A percentile compares a stretch with the other conserved stretches of the same genome.
Conservation (phyloP, 1,284 basidiomycete species). For the Trametes polyzona region DNA sequence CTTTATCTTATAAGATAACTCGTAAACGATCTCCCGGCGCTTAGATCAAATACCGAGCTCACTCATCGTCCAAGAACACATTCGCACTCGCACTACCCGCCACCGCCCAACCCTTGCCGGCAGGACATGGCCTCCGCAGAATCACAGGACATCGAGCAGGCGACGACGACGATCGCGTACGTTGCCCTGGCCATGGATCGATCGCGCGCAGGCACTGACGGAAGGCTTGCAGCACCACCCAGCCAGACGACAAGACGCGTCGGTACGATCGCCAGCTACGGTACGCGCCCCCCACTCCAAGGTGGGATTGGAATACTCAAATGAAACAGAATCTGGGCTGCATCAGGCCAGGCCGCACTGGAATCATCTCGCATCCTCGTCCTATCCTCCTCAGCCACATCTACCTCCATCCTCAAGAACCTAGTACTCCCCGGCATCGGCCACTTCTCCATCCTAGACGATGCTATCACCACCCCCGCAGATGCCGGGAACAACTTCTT, state of each 20-base stretch:
- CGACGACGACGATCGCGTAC: slow-evolving; percentile 54
- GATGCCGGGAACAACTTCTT: slow-evolving; percentile 98
- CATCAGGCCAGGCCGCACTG: slow-evolving; percentile 90
- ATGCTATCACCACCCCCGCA: slow-evolving; percentile 59
- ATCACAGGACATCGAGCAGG: slow-evolving; percentile 55
- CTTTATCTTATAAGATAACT: too few relatives aligned
- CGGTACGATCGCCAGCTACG: slow-evolving; percentile 92
- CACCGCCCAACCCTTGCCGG: neutral
- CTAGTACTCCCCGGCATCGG: slow-evolving; percentile 94
- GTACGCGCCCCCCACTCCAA: slow-evolving; percentile 44
- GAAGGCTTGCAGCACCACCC: slow-evolving; percentile 35
- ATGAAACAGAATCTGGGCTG: slow-evolving; percentile 84
- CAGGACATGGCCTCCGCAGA: slow-evolving; percentile 31
- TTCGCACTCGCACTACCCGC: neutral
- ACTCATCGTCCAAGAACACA: neutral
- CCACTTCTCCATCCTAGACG: slow-evolving; percentile 87
- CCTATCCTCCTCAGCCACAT: slow-evolving; percentile 79
- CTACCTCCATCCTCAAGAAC: slow-evolving; percentile 90
- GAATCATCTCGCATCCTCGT: slow-evolving; percentile 86
- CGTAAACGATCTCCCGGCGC: slow-evolving; percentile 1
- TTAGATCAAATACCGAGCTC: neutral
- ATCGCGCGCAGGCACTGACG: slow-evolving; percentile 2
- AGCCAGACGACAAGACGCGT: slow-evolving; percentile 84
- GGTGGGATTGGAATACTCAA: neutral
- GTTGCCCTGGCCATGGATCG: slow-evolving; percentile 20